Evolutionary conservation across 495 filamentous ascomycete genomes (phyloP).

Genomic region (Aspergillus baeticus): DNA sequence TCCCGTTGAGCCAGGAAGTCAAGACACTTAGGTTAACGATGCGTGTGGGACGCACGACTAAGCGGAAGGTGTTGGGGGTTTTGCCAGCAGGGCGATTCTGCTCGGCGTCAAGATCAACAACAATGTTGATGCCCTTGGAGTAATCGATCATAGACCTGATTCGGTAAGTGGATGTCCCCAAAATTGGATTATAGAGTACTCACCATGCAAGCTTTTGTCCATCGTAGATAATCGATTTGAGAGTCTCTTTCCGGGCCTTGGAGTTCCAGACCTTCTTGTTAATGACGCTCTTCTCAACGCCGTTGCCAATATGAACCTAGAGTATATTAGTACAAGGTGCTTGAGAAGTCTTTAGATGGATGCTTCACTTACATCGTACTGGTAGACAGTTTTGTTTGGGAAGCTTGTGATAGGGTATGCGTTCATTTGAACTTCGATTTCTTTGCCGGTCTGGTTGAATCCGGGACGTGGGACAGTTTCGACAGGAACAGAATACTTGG

Average conservation of each 20-base stretch:
- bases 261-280: constrained; percentile 75
- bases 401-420: constrained; percentile 63
- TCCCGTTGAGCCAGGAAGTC: constrained; percentile 59
- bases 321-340: constrained; percentile 7
- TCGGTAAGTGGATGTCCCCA: constrained; percentile 3
- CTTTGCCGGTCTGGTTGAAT: constrained; percentile 58
- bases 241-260: constrained; percentile 47
- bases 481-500: constrained; percentile 28
- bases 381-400: constrained; percentile 58
- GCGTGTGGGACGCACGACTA: constrained; percentile 59
- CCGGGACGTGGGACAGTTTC: constrained; percentile 41
- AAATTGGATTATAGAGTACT: constrained; percentile 18
- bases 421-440: constrained; percentile 65
- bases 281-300: constrained; percentile 58
- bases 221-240: constrained; percentile 72
- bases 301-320: constrained; percentile 63
- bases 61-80: constrained; percentile 46
- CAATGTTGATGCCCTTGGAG: constrained; percentile 40
- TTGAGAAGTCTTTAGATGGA: neutral
- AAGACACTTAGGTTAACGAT: constrained; percentile 64
- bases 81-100: constrained; percentile 36
- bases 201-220: constrained; percentile 78
- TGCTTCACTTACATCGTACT: constrained; percentile 76
- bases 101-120: constrained; percentile 67
- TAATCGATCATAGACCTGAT: constrained; percentile 37